Evolutionary conservation across 108 stramenopile genomes (phyloP), one percentile per base, ranked within the genome.

Genomic region (Craspedostauros australis): DNA sequence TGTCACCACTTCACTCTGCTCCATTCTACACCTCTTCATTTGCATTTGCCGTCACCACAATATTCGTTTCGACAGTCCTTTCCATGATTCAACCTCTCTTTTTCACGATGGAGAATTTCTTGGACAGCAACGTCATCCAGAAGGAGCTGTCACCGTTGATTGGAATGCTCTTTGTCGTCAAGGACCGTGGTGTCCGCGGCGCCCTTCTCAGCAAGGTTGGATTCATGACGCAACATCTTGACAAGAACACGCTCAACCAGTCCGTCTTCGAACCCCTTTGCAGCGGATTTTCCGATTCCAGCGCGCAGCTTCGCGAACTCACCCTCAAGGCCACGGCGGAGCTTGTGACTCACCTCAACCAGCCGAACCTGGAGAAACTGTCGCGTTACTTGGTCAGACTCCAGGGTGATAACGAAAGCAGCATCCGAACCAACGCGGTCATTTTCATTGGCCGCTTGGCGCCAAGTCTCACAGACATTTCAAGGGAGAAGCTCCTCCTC

Each of bases 241-340:
- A 82, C 48, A 74, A 80, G 18, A 60, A 55, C 15, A 24, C 77
- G 0, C 40, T 90, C 37, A 94, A 94, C 61, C 22, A 61, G 45
- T 47, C 66, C 38, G 90, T 94, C 6, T 90, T 88, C 55, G 88
- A 88, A 42, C 92, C 92, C 1, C 76, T 90, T 57, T 94, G 92
- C 59, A 81, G 79, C 40, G 92, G 92, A 34, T 94, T 94, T 64
- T 78, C 82, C 15, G 92, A 94, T 61, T 77, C 80, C 20, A 67
- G 60, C 56, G 63, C 70, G 5, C 69, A 86, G n/a, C 53, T 94
- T 14, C 68, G 92, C 6, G 92, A 94, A 63, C 55, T 94, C 26
- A 94, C 92, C 0, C 64, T 94, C 12, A 94, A 94, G 46, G 77
- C 85, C 1, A 78, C 88, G 1, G 62, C 86, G 7, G 67, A 47